Base-by-base conservation (phyloP, 495 filamentous ascomycete species). In the Penicillium simplicissimum region DNA sequence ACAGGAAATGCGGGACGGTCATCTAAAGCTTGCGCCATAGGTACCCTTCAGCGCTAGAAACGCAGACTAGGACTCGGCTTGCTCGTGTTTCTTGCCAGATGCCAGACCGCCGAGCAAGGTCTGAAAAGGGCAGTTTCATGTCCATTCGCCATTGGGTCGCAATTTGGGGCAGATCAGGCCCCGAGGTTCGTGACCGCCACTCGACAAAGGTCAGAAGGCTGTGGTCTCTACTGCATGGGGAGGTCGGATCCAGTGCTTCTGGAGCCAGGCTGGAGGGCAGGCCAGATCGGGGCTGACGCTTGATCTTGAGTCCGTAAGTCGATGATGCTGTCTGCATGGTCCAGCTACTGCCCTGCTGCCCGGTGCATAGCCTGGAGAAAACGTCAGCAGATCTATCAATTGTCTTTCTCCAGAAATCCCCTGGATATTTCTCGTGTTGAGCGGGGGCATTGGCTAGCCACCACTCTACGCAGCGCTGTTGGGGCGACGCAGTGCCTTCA, bases 1-100 rank as follows among this genome's bases (percentile, higher is more conserved):
- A 62, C 65, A 65, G 65, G 65, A 65, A 59, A 68, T 65, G 62
- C 59, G 65, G 4, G 61, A 57, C 34, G 34, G 47, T 15, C 25
- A 19, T 15, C 49, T 31, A 36, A 28, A 15, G 31, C 31, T 35
- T 37, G 33, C 19, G 60, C 53, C 33, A 25, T 25, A 25, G 1
- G 28, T 58, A 60, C 61, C 58, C 34, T 61, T 64, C 47, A 61
- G 59, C 61, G 65, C 58, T 55, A 43, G 49, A 49, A 34, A 49
- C 52, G 52, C 57, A 31, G 28, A 7, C 28, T 49, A 38, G 58
- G 61, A 15, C 17, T 59, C 53, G 51, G 13, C 61, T 54, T 51
- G 38, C 36, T 57, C 56, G 19, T 45, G 21, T 11, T 2, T 17
- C 23, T 21, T 8, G 23, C 19, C n/a, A n/a, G n/a, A n/a, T 45